Evolutionary conservation across 768 basidiomycete genomes (phyloP), one percentile per base, ranked within the genome.

Genomic region (Termitomyces sp.): DNA sequence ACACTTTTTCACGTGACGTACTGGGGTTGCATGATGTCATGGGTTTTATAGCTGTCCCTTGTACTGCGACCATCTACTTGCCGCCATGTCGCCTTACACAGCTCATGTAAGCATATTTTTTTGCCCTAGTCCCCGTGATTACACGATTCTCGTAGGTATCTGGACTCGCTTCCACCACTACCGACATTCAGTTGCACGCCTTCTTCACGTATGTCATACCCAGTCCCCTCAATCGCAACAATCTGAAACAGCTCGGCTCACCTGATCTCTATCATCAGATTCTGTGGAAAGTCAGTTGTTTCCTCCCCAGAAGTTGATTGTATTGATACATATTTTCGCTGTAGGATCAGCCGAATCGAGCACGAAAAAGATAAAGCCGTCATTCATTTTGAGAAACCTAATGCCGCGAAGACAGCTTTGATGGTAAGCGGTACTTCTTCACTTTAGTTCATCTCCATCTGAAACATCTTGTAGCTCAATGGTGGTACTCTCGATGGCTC

Each of bases 381-480:
- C 28, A 83, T 98, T 62, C 72, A 82, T 50, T 98, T 97, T 65
- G 88, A 91, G 69, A 97, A 95, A 71, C 72, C 82, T 5, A 83
- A 82, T 3, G 89, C 94, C 1, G 93, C 88, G 6, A 86, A 86
- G 72, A 96, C 94, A 0, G 94, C 93, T 12, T 70, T 91, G 49
- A 91, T 96, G 86, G 84, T 88, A 17, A 32, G 3, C n/a, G 28
- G n/a, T 27, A 32, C 3, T 2, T 17, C 17, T 17, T 52, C 28
- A 19, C 11, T 44, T 34, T 34, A 34, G 10, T 34, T 37, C 12
- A 47, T 46, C 43, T 41, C 7, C 5, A 10, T 2, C n/a, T 55
- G 49, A 40, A 17, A 19, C 14, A 28, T 30, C 5, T 27, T 53
- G 17, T 49, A 88, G 86, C 73, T 91, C 46, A 85, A 88, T 61